These are phyloP conservation scores for Backusella tarrabulga DNA, from an alignment of 192 early-diverging fungal species.

Conservation along the genomic window DNA sequence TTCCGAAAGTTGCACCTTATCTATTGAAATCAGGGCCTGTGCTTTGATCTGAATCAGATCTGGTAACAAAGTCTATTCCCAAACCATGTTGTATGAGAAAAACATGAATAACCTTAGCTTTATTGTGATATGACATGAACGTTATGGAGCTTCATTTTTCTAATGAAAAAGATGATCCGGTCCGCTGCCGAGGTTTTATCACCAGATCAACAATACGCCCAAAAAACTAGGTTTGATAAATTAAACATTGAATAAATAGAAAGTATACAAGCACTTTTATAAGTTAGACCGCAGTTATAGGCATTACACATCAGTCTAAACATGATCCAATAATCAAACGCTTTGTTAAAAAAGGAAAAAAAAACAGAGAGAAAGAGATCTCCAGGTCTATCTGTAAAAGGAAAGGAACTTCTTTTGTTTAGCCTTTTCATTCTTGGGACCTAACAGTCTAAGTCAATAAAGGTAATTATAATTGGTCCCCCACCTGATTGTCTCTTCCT, in stretches of 20 bases:
- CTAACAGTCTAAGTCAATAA: neutral
- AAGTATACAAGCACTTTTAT: neutral
- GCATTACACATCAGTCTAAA: neutral
- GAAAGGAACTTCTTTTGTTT: neutral
- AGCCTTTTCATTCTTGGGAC: neutral
- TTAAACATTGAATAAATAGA: neutral
- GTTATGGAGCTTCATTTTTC: neutral
- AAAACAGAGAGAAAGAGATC: neutral
- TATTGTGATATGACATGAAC: neutral
- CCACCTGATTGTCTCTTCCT: neutral
- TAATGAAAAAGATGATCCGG: neutral
- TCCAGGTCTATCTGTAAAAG: neutral
- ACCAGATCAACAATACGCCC: neutral
- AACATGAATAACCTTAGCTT: neutral
- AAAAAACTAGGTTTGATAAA: neutral
- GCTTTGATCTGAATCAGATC: neutral
- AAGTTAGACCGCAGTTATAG: neutral
- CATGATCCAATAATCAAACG: neutral
- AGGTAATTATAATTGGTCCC: neutral
- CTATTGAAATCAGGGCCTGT: neutral
- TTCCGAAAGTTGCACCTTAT: neutral
- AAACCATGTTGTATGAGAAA: neutral
- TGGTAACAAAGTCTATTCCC: neutral
- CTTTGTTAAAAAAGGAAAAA: neutral
- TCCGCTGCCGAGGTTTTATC: neutral